These are phyloP conservation scores for Serpula lacrymans DNA, from an alignment of 768 basidiomycete species.

Conservation along the genomic window DNA sequence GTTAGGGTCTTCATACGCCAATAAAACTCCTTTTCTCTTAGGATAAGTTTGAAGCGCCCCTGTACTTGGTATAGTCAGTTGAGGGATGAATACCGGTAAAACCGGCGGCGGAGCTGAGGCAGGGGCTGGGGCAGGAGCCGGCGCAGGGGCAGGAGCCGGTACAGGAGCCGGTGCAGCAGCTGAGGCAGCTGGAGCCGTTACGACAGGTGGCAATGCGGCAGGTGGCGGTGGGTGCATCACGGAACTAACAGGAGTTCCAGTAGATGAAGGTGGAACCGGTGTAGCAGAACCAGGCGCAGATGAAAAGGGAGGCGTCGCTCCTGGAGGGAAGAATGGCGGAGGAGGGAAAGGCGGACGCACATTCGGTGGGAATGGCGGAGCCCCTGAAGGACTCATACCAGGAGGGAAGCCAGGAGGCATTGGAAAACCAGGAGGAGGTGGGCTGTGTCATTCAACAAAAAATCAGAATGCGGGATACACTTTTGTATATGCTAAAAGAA, in stretches of 20 bases:
- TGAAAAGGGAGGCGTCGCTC: slow-evolving; percentile 35
- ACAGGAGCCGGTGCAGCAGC: slow-evolving; percentile 14
- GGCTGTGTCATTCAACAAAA: slow-evolving; percentile 23
- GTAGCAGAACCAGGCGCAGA: slow-evolving; percentile 32
- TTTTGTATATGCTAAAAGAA: slow-evolving; percentile 15
- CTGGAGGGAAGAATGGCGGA: slow-evolving; percentile 31
- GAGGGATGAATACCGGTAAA: too few relatives aligned
- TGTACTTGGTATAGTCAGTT: slow-evolving; percentile 51
- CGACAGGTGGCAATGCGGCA: slow-evolving; percentile 16
- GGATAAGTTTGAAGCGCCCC: too few relatives aligned
- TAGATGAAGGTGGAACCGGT: slow-evolving; percentile 12
- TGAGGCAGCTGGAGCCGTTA: neutral
- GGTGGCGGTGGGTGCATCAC: slow-evolving; percentile 12
- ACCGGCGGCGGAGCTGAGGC: slow-evolving; percentile 15
- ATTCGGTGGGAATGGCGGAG: slow-evolving; percentile 28
- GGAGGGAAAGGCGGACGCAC: slow-evolving; percentile 25
- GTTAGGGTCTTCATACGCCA: slow-evolving; percentile 71
- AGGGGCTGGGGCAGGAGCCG: slow-evolving; percentile 21
- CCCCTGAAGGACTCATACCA: slow-evolving; percentile 33
- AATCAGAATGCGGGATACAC: slow-evolving; percentile 11
- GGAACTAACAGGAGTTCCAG: slow-evolving; percentile 11
- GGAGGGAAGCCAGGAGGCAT: slow-evolving; percentile 47
- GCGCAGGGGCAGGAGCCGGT: slow-evolving; percentile 15
- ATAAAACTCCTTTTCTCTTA: too few relatives aligned
- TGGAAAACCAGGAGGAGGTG: slow-evolving; percentile 54